phyloP scores from a whole-genome alignment of 805 yeast genomes.

The Barnettozyma wickerhamii region DNA sequence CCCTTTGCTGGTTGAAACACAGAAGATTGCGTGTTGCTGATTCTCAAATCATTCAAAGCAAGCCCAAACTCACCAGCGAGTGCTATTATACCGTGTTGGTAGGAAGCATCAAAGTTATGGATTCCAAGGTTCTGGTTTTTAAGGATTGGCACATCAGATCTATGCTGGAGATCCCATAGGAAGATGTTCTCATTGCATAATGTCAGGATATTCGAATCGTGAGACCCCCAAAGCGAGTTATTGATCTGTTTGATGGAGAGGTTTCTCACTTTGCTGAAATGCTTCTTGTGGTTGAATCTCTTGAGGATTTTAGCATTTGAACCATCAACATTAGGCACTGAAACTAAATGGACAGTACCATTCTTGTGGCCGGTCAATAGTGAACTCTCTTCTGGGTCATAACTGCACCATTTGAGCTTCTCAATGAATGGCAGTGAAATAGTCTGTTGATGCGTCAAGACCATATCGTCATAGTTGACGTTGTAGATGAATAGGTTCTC shows the following conservation, averaged over 20 bases:
- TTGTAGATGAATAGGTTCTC: slow-evolving; percentile 51
- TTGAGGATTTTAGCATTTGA: slow-evolving; percentile 69
- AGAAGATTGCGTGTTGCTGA: slow-evolving; percentile 26
- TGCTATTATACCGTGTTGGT: slow-evolving; percentile 50
- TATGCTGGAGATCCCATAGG: slow-evolving; percentile 64
- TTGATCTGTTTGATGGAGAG: slow-evolving; percentile 15
- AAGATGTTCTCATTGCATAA: slow-evolving; percentile 67
- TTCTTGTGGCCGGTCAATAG: slow-evolving; percentile 71
- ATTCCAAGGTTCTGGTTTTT: slow-evolving; percentile 50
- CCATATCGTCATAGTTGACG: slow-evolving; percentile 34
- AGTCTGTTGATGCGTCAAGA: slow-evolving; percentile 54
- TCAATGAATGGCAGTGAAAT: slow-evolving; percentile 53
- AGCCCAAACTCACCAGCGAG: slow-evolving; percentile 71
- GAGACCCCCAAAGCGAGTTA: slow-evolving; percentile 27
- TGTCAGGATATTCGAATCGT: slow-evolving; percentile 39
- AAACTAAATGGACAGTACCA: slow-evolving; percentile 69
- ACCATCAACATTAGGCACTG: slow-evolving; percentile 53
- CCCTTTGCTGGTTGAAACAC: slow-evolving; percentile 39
- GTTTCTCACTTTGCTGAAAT: slow-evolving; percentile 31
- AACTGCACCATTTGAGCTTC: slow-evolving; percentile 49
- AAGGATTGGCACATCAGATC: slow-evolving; percentile 55
- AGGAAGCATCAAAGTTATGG: slow-evolving; percentile 44
- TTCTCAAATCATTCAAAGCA: slow-evolving; percentile 67
- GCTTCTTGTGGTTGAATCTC: slow-evolving; percentile 75
- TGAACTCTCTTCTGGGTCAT: slow-evolving; percentile 31